Percentiles rank a stretch among this genome's conserved stretches.
These are phyloP conservation scores for Citrus australasica DNA, from an alignment of 345 rosid species.

Conservation along the genomic window DNA sequence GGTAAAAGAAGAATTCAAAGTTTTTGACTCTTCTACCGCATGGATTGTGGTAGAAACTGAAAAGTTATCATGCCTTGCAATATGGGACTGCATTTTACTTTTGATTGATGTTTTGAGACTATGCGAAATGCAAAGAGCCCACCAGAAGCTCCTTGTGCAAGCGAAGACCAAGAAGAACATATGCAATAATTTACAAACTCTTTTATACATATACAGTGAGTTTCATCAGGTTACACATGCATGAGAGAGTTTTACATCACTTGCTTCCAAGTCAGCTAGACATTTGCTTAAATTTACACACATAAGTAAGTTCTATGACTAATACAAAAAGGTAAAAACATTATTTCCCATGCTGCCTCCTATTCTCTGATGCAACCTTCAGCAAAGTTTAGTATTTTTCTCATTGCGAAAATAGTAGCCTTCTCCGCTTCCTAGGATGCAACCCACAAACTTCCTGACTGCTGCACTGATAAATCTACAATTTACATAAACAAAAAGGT, in stretches of 20 bases:
- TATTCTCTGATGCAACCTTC: neutral
- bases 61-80: neutral
- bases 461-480: neutral
- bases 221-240: neutral
- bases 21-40: neutral
- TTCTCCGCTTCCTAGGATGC: neutral
- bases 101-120: neutral
- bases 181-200: neutral
- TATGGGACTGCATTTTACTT: neutral
- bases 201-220: neutral
- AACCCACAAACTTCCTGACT: neutral
- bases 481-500: neutral
- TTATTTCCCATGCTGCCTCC: neutral
- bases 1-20: neutral
- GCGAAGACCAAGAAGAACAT: neutral
- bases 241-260: neutral
- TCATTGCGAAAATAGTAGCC: neutral
- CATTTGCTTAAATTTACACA: neutral
- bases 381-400: neutral
- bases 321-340: neutral
- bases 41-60: neutral
- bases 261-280: neutral
- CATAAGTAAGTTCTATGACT: neutral
- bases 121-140: neutral
- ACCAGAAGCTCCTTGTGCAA: neutral